Percentiles rank a stretch among this genome's conserved stretches.
Evolutionary conservation across 2,329 filamentous ascomycete species (phyloP).

Genomic region (Alternaria tenuissima): DNA sequence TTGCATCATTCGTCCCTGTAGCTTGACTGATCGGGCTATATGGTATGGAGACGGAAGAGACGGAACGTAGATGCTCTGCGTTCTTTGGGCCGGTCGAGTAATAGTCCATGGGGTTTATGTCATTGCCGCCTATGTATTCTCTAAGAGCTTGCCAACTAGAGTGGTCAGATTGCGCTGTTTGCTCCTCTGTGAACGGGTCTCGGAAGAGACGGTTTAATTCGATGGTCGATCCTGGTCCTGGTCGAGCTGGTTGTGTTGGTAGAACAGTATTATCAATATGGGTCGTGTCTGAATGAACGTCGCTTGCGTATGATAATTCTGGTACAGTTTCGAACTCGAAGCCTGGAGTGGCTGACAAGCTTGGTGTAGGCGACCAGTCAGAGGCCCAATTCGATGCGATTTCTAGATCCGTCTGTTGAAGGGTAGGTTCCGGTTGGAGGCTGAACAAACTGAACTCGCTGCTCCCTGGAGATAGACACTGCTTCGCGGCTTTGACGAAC

Average conservation of each 20-base stretch:
- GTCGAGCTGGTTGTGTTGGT: constrained; percentile 16
- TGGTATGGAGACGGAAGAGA: constrained; percentile 21
- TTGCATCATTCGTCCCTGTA: constrained; percentile 21
- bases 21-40: constrained; percentile 28
- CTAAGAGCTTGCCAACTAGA: constrained; percentile 39
- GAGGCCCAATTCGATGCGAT: constrained; percentile 30
- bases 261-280: constrained; percentile 36
- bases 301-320: constrained; percentile 37
- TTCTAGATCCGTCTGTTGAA: constrained; percentile 28
- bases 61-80: background rate
- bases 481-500: constrained; percentile 41
- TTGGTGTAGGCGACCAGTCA: constrained; percentile 38
- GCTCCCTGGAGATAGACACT: constrained; percentile 40
- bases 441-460: constrained; percentile 42
- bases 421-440: constrained; percentile 32
- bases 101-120: constrained; percentile 35
- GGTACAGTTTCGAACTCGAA: constrained; percentile 42
- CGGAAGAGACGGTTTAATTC: constrained; percentile 36
- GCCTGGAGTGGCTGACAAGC: constrained; percentile 35
- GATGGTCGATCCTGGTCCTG: constrained; percentile 27
- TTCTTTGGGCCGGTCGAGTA: constrained; percentile 21
- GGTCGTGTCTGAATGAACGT: constrained; percentile 29
- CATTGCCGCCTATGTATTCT: constrained; percentile 35
- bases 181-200: constrained; percentile 40
- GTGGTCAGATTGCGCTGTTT: constrained; percentile 34